Evolutionary conservation across 352 stramenopile species (phyloP).

Genomic region (Aphanomyces astaci): DNA sequence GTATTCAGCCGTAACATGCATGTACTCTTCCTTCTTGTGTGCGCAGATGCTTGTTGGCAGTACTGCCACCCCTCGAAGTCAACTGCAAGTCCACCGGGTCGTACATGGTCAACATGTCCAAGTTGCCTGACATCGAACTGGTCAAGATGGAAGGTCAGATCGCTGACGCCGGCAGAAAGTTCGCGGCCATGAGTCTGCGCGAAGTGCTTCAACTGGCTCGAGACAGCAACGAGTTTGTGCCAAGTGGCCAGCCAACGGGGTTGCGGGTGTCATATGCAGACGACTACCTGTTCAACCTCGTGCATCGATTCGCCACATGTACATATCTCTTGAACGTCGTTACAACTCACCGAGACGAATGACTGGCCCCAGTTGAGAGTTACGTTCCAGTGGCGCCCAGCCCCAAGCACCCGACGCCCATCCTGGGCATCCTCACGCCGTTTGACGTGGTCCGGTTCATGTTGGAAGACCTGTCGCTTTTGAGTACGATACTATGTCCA

Average conservation of each 20-base stretch:
- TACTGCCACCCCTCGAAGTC: constrained; percentile 10
- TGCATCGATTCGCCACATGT: constrained; percentile 6
- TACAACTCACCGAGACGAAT: no score
- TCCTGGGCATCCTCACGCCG: background rate
- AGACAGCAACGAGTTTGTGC: background rate
- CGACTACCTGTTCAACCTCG: constrained; percentile 4
- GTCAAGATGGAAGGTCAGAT: background rate
- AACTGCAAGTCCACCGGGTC: background rate
- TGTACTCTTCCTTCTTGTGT: background rate
- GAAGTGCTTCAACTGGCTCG: background rate
- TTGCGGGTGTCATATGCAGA: background rate
- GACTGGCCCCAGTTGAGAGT: background rate
- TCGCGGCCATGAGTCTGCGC: background rate
- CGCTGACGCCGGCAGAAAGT: background rate
- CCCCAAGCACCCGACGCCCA: background rate
- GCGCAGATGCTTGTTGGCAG: constrained; percentile 7
- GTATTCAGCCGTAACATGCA: no score
- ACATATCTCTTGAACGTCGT: no score
- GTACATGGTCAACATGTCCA: background rate
- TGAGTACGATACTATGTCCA: background rate
- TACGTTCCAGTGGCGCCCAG: background rate
- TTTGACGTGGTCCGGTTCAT: constrained; percentile 12
- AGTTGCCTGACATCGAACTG: background rate
- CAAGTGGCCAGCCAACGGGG: background rate
- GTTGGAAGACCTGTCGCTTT: constrained; percentile 4